These are phyloP conservation scores for Talaromyces pinophilus DNA, from an alignment of 2,329 filamentous ascomycete species.

Conservation along the genomic window DNA sequence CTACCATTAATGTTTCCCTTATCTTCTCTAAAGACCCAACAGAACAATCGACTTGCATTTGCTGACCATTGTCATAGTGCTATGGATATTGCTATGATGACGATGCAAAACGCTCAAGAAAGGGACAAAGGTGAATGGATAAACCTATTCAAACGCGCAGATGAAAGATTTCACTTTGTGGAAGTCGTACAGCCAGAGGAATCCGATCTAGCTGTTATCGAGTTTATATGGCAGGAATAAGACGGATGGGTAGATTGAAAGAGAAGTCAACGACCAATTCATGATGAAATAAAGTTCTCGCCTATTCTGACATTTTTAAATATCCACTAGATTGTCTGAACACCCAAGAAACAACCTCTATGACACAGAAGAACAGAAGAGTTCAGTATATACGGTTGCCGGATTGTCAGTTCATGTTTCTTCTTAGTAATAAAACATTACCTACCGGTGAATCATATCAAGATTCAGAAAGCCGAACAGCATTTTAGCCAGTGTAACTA, in stretches of 20 bases:
- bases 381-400: background rate
- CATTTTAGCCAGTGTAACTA: background rate
- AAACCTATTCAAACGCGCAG: background rate
- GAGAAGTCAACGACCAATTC: background rate
- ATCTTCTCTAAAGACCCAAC: background rate
- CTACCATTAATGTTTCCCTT: background rate
- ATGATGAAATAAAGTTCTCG: background rate
- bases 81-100: background rate
- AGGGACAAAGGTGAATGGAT: background rate
- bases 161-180: background rate
- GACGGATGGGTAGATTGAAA: background rate
- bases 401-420: background rate
- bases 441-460: background rate
- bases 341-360: background rate
- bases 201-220: background rate
- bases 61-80: background rate
- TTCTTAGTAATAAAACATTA: background rate
- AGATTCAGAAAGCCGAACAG: background rate
- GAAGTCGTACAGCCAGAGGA: background rate
- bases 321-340: no score
- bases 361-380: background rate
- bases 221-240: background rate
- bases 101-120: background rate
- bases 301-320: no score
- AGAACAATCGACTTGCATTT: background rate